Percentiles rank a stretch among this genome's conserved stretches.
These are phyloP conservation scores for Anethum foeniculum DNA, from an alignment of 140 eudicot species.

Conservation along the genomic window DNA sequence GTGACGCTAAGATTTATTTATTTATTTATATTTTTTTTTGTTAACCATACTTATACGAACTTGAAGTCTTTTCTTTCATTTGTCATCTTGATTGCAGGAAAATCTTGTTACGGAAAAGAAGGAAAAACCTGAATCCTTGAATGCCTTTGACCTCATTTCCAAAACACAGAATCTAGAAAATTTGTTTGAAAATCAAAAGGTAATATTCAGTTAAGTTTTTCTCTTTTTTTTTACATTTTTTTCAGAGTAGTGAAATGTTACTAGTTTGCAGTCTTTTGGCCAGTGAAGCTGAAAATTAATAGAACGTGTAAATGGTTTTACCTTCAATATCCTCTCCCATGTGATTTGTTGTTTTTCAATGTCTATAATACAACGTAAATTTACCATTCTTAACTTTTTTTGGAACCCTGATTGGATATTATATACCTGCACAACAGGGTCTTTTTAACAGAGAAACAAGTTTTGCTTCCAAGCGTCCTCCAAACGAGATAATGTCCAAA, in stretches of 20 bases:
- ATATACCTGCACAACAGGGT: constrained; percentile 35
- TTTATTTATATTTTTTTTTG: neutral
- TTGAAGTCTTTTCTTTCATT: constrained; percentile 4
- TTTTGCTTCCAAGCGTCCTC: constrained; percentile 73
- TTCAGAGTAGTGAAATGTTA: neutral
- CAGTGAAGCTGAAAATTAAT: neutral
- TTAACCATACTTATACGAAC: neutral
- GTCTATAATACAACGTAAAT: neutral
- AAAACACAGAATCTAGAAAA: constrained; percentile 78
- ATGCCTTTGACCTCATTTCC: constrained; percentile 87
- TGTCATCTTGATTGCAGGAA: constrained; percentile 39
- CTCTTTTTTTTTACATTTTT: neutral
- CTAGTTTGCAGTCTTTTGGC: neutral
- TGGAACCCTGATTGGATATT: neutral
- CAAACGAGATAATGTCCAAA: constrained; percentile 80
- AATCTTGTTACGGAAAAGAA: constrained; percentile 81
- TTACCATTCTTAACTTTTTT: neutral
- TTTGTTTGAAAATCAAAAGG: constrained; percentile 70
- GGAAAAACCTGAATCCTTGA: constrained; percentile 92
- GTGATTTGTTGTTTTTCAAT: neutral
- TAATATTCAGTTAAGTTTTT: constrained; percentile 17
- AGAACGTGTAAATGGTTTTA: neutral
- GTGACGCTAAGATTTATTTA: neutral
- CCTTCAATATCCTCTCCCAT: neutral
- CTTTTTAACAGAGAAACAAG: constrained; percentile 69